Conservation (phyloP, 345 rosid genomes). For the Melastoma malabathricum region DNA sequence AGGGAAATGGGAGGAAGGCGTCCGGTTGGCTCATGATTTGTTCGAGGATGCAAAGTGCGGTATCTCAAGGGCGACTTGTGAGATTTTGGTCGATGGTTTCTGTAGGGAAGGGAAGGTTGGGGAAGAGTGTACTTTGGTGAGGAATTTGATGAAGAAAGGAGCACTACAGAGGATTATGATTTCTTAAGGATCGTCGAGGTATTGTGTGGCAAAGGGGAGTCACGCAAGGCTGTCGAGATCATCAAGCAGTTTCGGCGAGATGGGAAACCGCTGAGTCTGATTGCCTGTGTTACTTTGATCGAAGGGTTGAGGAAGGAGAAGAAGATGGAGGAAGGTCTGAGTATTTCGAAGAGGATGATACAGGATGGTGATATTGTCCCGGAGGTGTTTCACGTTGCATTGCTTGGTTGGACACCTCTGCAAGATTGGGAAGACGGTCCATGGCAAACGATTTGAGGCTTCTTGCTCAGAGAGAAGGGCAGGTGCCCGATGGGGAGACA, state of each 20-base stretch:
- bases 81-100: slow-evolving; percentile 70
- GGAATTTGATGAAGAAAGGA: slow-evolving; percentile 40
- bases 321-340: slow-evolving; percentile 32
- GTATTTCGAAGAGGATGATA: slow-evolving; percentile 56
- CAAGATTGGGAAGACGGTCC: slow-evolving; percentile 24
- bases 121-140: slow-evolving; percentile 48
- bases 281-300: slow-evolving; percentile 58
- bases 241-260: slow-evolving; percentile 47
- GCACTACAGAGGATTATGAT: slow-evolving; percentile 50
- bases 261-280: slow-evolving; percentile 46
- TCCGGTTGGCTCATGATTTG: slow-evolving; percentile 78
- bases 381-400: slow-evolving; percentile 64
- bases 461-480: slow-evolving; percentile 50
- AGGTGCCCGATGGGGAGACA: slow-evolving; percentile 38
- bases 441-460: slow-evolving; percentile 56
- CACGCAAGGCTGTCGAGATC: slow-evolving; percentile 38
- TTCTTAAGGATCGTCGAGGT: slow-evolving; percentile 37
- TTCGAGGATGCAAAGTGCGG: slow-evolving; percentile 34
- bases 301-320: slow-evolving; percentile 67
- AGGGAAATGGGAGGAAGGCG: slow-evolving; percentile 47
- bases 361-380: slow-evolving; percentile 34
- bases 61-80: slow-evolving; percentile 61
- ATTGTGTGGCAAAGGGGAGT: slow-evolving; percentile 36
- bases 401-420: slow-evolving; percentile 68
- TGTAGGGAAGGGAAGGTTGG: slow-evolving; percentile 31